Percentiles rank a stretch among this genome's conserved stretches.
These are phyloP conservation scores for Parietaria judaica DNA, from an alignment of 306 rosid genomes.

Conservation along the genomic window DNA sequence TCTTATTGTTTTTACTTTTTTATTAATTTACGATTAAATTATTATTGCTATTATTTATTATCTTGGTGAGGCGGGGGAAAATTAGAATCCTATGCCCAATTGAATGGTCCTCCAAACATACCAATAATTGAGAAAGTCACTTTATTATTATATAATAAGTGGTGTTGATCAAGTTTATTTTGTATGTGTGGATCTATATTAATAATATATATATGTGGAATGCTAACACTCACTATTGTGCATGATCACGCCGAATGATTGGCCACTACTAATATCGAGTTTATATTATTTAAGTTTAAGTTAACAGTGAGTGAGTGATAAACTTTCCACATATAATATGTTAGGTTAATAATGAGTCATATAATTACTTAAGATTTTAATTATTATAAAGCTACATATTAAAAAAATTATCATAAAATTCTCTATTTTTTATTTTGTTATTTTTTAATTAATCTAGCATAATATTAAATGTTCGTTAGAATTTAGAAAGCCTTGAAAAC, in stretches of 20 bases:
- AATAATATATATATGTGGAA: conserved; percentile 31
- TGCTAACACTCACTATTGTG: conserved; percentile 19
- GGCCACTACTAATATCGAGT: no score
- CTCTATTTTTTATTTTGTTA: neutral
- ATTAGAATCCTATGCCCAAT: conserved; percentile 62
- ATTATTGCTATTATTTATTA: neutral
- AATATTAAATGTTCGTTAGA: no score
- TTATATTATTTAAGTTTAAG: no score
- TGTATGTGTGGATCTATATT: neutral
- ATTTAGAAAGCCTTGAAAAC: no score
- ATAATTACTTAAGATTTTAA: no score
- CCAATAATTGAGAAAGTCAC: conserved; percentile 50
- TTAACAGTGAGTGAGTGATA: no score
- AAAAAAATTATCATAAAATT: no score
- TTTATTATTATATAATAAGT: neutral
- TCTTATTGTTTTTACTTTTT: neutral
- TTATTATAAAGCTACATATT: no score
- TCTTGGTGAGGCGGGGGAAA: neutral
- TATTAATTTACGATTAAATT: neutral
- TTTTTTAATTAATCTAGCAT: neutral
- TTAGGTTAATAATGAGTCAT: no score
- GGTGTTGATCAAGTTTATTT: neutral
- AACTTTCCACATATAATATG: no score
- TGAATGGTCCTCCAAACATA: conserved; percentile 37
- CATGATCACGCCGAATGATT: conserved; percentile 11